Conservation (phyloP, 768 basidiomycete species). For the Leccinum subtestaceum region DNA sequence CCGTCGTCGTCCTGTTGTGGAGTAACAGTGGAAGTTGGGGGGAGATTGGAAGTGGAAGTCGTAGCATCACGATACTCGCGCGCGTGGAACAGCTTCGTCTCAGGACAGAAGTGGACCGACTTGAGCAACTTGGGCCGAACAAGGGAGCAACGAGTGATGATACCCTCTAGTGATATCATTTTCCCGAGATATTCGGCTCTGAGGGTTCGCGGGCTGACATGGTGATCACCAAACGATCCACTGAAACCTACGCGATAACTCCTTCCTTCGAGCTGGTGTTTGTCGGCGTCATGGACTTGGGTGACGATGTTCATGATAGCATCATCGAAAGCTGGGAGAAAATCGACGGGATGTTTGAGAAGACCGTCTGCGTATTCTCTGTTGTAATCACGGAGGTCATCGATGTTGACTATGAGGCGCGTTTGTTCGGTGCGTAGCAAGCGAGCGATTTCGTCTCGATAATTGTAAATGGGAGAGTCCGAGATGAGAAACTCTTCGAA, state of each 20-base stretch:
- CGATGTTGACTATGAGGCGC: constrained; percentile 91
- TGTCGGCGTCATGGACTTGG: constrained; percentile 70
- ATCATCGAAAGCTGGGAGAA: constrained; percentile 84
- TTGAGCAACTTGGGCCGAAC: constrained; percentile 98
- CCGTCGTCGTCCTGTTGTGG: constrained; percentile 94
- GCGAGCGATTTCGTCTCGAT: constrained; percentile 78
- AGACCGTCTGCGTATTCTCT: constrained; percentile 86
- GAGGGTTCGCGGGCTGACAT: constrained; percentile 92
- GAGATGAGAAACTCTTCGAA: constrained; percentile 83
- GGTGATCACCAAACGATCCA: constrained; percentile 97
- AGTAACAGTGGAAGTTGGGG: constrained; percentile 81
- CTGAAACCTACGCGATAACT: constrained; percentile 87
- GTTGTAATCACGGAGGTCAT: constrained; percentile 91
- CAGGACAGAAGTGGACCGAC: constrained; percentile 94
- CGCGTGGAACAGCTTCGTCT: constrained; percentile 77
- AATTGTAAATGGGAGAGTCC: constrained; percentile 68
- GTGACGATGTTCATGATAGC: constrained; percentile 75
- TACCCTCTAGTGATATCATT: constrained; percentile 97
- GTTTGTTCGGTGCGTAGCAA: constrained; percentile 82
- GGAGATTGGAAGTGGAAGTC: constrained; percentile 78
- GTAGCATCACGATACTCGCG: constrained; percentile 93
- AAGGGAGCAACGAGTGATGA: constrained; percentile 96
- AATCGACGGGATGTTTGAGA: constrained; percentile 84
- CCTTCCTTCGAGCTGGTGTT: constrained; percentile 79
- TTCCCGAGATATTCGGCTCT: constrained; percentile 86